phyloP scores from a whole-genome alignment of 2,329 filamentous ascomycete genomes.

The Botrytis aclada region DNA sequence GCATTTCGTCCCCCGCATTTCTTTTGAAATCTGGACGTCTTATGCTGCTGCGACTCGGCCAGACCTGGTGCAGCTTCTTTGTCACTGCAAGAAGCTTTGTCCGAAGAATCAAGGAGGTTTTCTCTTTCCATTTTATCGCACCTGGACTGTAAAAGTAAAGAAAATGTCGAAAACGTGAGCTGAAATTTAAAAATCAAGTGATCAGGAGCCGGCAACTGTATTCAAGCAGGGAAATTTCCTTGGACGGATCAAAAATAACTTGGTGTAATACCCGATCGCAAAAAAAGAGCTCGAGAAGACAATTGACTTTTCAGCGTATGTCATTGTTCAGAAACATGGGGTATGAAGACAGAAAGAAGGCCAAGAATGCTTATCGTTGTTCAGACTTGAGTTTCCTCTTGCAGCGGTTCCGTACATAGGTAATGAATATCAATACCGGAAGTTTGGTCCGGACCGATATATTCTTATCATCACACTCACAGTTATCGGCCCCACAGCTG shows the following conservation, averaged over 20 bases:
- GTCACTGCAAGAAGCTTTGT: neutral
- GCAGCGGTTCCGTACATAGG: neutral
- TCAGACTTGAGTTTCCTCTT: neutral
- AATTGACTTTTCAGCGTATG: neutral
- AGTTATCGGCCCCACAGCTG: neutral
- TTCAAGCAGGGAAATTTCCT: neutral
- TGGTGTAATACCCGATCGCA: neutral
- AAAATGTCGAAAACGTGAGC: neutral
- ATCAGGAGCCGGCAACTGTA: neutral
- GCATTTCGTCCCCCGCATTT: neutral
- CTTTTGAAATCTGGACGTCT: neutral
- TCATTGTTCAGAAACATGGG: neutral
- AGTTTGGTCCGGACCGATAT: neutral
- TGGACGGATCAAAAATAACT: neutral
- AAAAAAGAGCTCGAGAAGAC: neutral
- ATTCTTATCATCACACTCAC: neutral
- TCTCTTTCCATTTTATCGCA: conserved; percentile 1
- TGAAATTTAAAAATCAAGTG: neutral
- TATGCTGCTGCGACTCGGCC: neutral
- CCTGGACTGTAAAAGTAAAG: neutral
- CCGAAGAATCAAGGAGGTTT: neutral
- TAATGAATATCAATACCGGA: neutral
- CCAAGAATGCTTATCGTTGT: neutral
- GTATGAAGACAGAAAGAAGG: neutral
- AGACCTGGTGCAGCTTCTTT: neutral